These are phyloP conservation scores for Funneliformis caledonium DNA, from an alignment of 371 early-diverging fungal species.

Conservation along the genomic window DNA sequence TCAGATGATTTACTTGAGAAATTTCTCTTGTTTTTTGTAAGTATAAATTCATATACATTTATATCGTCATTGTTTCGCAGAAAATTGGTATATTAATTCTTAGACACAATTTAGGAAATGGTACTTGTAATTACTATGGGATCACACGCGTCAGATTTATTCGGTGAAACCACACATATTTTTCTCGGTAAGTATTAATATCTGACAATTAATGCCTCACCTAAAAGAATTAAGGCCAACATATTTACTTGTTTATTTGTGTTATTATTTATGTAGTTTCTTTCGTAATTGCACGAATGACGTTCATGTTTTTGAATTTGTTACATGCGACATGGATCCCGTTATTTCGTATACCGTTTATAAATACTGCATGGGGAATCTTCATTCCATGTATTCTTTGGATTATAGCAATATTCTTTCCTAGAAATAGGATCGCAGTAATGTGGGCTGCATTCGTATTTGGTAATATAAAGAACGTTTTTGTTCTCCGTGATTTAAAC, in stretches of 20 bases:
- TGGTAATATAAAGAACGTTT: neutral
- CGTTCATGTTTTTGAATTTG: neutral
- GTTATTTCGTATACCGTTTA: constrained; percentile 32
- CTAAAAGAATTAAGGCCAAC: neutral
- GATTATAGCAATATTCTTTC: constrained; percentile 25
- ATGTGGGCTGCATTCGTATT: constrained; percentile 31
- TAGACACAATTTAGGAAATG: constrained; percentile 15
- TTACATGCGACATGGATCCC: constrained; percentile 15
- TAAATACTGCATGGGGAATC: constrained; percentile 31
- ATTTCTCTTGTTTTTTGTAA: constrained; percentile 34
- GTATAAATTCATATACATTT: neutral
- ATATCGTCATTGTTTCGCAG: neutral
- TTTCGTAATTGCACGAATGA: constrained; percentile 21
- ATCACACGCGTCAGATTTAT: constrained; percentile 23
- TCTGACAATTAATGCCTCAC: neutral
- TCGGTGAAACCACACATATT: neutral
- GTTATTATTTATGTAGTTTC: neutral
- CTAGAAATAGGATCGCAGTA: neutral
- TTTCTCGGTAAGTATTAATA: neutral
- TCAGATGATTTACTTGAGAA: constrained; percentile 36
- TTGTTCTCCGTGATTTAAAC: neutral
- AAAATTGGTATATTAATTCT: too few species aligned
- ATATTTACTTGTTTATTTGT: neutral
- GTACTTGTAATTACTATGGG: constrained; percentile 34
- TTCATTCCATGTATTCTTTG: constrained; percentile 29